Percentiles rank a stretch among this genome's conserved stretches.
These are phyloP conservation scores for Emmonsia crescens DNA, from an alignment of 2,329 filamentous ascomycete genomes.

Conservation along the genomic window DNA sequence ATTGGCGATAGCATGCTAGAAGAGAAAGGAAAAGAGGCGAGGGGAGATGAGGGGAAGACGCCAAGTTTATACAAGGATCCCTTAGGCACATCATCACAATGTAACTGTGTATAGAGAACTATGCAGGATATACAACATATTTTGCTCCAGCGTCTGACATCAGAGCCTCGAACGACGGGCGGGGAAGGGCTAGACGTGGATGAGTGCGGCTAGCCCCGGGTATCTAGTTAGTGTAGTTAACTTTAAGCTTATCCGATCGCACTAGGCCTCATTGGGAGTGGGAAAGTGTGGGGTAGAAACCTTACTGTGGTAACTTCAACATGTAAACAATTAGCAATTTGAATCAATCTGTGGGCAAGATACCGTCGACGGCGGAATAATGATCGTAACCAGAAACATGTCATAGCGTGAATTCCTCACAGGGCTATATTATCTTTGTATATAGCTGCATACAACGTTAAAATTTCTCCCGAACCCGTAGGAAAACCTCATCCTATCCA, in stretches of 20 bases:
- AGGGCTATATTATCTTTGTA: background rate
- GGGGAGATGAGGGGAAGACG: background rate
- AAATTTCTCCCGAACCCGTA: background rate
- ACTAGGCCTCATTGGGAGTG: background rate
- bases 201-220: constrained; percentile 1
- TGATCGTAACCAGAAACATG: background rate
- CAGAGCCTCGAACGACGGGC: background rate
- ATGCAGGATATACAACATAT: background rate
- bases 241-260: background rate
- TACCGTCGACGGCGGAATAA: too few species aligned
- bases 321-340: background rate
- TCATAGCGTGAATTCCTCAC: background rate
- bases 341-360: too few species aligned
- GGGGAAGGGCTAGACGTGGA: background rate
- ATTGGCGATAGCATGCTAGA: constrained; percentile 13
- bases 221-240: background rate
- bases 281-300: constrained; percentile 1
- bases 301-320: too few species aligned
- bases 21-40: too few species aligned
- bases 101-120: background rate
- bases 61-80: background rate
- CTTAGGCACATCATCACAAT: background rate
- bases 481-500: background rate
- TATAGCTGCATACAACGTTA: background rate
- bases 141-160: background rate